A percentile compares a stretch with the other conserved stretches of the same genome.
phyloP scores from a whole-genome alignment of 2,329 filamentous ascomycete species.

The Colletotrichum sp. region DNA sequence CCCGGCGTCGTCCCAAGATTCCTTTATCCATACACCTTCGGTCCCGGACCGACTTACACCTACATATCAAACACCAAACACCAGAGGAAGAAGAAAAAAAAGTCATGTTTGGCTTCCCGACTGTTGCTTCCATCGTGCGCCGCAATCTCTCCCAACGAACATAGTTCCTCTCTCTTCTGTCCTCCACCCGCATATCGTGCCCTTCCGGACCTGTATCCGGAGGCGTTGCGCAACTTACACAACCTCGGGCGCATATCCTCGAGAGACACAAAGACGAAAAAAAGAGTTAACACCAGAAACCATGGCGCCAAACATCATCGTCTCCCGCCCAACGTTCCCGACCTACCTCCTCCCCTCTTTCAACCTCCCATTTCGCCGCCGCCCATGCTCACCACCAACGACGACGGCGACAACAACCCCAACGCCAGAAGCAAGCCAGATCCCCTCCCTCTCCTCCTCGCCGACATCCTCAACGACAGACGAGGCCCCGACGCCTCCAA shows the following conservation, averaged over 20 bases:
- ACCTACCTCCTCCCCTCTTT: constrained; percentile 58
- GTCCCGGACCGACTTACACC: neutral
- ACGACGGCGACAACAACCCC: neutral
- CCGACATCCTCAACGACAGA: constrained; percentile 38
- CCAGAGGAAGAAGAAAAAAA: neutral
- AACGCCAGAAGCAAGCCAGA: constrained; percentile 25
- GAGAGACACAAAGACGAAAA: neutral
- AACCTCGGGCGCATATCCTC: neutral
- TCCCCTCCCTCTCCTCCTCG: constrained; percentile 40
- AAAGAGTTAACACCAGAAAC: neutral
- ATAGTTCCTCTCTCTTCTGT: neutral
- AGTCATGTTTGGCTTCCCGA: neutral
- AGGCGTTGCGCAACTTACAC: neutral
- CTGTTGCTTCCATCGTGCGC: neutral
- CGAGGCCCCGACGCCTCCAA: constrained; percentile 24
- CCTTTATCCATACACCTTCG: neutral
- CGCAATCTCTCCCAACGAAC: neutral
- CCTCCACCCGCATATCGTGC: neutral
- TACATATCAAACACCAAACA: neutral
- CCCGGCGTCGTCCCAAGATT: neutral
- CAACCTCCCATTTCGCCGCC: constrained; percentile 51
- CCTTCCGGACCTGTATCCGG: neutral
- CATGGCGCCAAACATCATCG: constrained; percentile 35
- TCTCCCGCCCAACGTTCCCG: constrained; percentile 51
- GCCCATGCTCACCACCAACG: constrained; percentile 31